Conservation (phyloP, 345 rosid genomes). For the Corchorus capsularis region DNA sequence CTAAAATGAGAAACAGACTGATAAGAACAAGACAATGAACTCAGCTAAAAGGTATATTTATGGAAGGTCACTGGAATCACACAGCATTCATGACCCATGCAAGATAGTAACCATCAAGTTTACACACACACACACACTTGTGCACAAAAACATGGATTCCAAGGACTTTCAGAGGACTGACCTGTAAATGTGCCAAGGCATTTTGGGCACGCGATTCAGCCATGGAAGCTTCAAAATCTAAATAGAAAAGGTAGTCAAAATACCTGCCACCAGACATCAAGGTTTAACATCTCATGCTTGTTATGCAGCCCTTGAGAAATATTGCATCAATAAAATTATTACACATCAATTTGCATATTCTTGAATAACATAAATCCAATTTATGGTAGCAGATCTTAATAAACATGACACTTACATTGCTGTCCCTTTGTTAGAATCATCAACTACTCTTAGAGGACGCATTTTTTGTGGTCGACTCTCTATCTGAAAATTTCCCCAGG, state of each 20-base stretch:
- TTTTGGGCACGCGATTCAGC: conserved; percentile 82
- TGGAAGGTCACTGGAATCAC: neutral
- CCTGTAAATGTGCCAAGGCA: conserved; percentile 87
- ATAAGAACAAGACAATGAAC: neutral
- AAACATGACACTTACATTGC: conserved; percentile 56
- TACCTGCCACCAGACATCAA: conserved; percentile 54
- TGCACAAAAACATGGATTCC: neutral
- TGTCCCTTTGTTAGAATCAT: conserved; percentile 76
- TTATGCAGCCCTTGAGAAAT: neutral
- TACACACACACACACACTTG: neutral
- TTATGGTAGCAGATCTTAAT: neutral
- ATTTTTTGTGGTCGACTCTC: conserved; percentile 87
- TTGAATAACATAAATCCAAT: neutral
- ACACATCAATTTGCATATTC: neutral
- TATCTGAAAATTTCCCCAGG: conserved; percentile 52
- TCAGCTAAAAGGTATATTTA: neutral
- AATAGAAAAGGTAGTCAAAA: conserved; percentile 88
- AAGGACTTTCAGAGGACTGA: conserved; percentile 22
- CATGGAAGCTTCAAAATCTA: conserved; percentile 95
- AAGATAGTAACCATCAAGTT: neutral
- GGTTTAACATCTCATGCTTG: neutral
- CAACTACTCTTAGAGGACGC: conserved; percentile 76
- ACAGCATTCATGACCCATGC: neutral
- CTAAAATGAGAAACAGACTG: neutral
- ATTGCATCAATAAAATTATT: conserved; percentile 5